Evolutionary conservation across 1,139 yeast genomes (phyloP).

Genomic region (Candida albicans): DNA sequence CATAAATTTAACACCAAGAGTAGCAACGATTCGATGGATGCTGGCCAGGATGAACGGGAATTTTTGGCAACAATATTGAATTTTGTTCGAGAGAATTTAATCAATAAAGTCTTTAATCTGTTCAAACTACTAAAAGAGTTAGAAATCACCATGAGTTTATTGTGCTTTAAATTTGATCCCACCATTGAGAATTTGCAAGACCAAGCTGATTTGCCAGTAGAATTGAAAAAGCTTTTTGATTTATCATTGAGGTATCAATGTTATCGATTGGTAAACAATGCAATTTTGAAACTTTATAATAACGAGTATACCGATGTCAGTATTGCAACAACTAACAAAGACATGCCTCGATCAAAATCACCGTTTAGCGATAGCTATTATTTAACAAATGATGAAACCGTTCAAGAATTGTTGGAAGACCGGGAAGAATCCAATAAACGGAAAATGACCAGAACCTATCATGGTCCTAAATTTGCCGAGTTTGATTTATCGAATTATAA

Average conservation of each 20-base stretch:
- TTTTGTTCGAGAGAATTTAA: constrained; percentile 62
- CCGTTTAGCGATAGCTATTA: background rate
- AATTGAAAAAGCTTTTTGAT: constrained; percentile 51
- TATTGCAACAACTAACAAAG: background rate
- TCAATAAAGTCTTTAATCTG: constrained; percentile 56
- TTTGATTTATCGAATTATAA: constrained; percentile 18
- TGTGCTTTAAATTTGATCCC: constrained; percentile 55
- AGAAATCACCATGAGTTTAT: constrained; percentile 68
- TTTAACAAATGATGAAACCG: background rate
- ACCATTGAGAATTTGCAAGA: constrained; percentile 29
- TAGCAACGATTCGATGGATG: constrained; percentile 9
- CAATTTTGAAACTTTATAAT: constrained; percentile 32
- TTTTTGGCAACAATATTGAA: constrained; percentile 57
- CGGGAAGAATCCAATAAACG: constrained; percentile 6
- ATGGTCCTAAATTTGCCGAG: constrained; percentile 19
- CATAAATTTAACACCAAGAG: constrained; percentile 36
- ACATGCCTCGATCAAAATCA: background rate
- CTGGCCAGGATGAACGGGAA: constrained; percentile 34
- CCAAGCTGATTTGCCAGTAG: constrained; percentile 51
- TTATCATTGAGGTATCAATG: constrained; percentile 56
- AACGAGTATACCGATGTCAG: constrained; percentile 8
- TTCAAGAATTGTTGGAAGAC: constrained; percentile 4
- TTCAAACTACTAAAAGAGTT: constrained; percentile 56
- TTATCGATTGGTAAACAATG: constrained; percentile 58
- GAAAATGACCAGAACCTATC: constrained; percentile 12